These are phyloP conservation scores for Hymenoscyphus scutula DNA, from an alignment of 2,329 filamentous ascomycete species.

Conservation along the genomic window DNA sequence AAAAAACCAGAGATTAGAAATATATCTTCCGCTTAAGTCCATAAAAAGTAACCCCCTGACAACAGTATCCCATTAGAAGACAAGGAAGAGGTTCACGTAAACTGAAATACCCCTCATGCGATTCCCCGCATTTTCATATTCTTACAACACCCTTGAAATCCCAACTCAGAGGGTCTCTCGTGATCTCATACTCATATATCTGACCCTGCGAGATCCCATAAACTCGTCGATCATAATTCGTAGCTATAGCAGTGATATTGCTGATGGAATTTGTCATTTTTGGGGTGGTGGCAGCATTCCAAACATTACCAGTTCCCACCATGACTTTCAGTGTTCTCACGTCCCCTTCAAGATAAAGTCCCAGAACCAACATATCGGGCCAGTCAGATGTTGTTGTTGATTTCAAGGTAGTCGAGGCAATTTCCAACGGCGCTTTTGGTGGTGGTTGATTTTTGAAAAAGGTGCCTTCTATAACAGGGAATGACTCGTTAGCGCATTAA, in stretches of 20 bases:
- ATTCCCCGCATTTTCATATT: not conserved
- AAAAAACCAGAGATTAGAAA: too few species aligned
- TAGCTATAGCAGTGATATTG: not conserved
- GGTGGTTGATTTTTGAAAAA: constrained; percentile 1
- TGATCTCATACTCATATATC: not conserved
- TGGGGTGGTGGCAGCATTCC: not conserved
- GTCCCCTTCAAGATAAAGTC: not conserved
- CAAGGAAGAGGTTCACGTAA: too few species aligned
- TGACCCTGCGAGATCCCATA: not conserved
- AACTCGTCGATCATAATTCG: not conserved
- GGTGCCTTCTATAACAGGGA: not conserved
- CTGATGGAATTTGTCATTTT: not conserved
- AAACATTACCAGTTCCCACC: not conserved
- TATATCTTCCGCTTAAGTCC: too few species aligned
- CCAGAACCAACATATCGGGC: not conserved
- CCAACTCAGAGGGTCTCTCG: not conserved
- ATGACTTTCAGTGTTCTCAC: not conserved
- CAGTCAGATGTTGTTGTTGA: not conserved
- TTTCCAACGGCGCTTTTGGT: not conserved
- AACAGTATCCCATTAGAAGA: too few species aligned
- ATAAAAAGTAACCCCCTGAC: too few species aligned
- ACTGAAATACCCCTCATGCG: too few species aligned
- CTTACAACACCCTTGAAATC: not conserved
- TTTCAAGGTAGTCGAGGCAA: not conserved
- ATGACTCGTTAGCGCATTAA: not conserved